Conservation (phyloP, 2,329 filamentous ascomycete species). For the Pleomassaria siparia region DNA sequence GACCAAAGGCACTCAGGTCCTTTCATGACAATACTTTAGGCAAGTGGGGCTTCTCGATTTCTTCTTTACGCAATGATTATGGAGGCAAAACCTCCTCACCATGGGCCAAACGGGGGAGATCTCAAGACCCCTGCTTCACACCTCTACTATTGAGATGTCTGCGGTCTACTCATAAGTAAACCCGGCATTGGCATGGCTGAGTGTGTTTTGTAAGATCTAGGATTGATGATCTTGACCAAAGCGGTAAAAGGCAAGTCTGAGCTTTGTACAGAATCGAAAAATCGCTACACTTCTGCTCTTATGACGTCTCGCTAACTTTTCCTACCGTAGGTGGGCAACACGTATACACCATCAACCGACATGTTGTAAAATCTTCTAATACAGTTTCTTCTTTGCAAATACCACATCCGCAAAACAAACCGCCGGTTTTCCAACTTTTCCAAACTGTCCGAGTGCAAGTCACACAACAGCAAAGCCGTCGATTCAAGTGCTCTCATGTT, state of each 20-base stretch:
- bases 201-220: constrained; percentile 4
- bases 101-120: constrained; percentile 27
- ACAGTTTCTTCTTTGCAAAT: too few species aligned
- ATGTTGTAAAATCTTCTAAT: too few species aligned
- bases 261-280: background rate
- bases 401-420: too few species aligned
- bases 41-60: constrained; percentile 15
- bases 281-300: background rate
- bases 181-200: constrained; percentile 6
- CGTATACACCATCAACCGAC: too few species aligned
- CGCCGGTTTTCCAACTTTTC: too few species aligned
- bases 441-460: too few species aligned
- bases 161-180: constrained; percentile 11
- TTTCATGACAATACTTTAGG: constrained; percentile 33
- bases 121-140: constrained; percentile 17
- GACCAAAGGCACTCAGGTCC: constrained; percentile 50
- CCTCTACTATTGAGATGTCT: constrained; percentile 6
- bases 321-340: too few species aligned
- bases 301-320: background rate
- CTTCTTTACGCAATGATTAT: constrained; percentile 33
- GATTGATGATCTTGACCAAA: constrained; percentile 8
- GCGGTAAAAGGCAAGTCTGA: constrained; percentile 21
- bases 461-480: too few species aligned
- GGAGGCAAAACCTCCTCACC: constrained; percentile 8
- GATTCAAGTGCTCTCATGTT: too few species aligned